A percentile compares a stretch with the other conserved stretches of the same genome.
Conservation (phyloP, 2,329 filamentous ascomycete genomes). For the Aspergillus sp. region DNA sequence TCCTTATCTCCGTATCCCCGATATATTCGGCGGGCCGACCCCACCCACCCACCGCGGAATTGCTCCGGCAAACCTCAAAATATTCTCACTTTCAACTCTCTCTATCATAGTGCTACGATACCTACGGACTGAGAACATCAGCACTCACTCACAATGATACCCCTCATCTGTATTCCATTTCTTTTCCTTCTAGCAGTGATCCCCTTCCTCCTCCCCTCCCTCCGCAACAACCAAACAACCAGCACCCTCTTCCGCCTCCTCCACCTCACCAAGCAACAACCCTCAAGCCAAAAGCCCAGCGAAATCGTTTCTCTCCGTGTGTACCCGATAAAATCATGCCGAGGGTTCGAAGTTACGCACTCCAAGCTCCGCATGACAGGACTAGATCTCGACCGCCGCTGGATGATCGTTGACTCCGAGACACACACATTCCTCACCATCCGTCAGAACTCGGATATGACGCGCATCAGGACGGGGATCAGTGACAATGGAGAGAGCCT, state of each 20-base stretch:
- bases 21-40: neutral
- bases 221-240: conserved; percentile 7
- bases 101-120: neutral
- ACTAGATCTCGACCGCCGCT: conserved; percentile 65
- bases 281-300: conserved; percentile 22
- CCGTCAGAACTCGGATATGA: conserved; percentile 64
- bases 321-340: conserved; percentile 70
- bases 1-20: neutral
- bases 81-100: neutral
- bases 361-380: conserved; percentile 60
- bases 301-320: conserved; percentile 53
- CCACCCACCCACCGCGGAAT: neutral
- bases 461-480: conserved; percentile 62
- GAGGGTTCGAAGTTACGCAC: conserved; percentile 60
- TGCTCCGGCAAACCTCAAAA: neutral
- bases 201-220: conserved; percentile 20
- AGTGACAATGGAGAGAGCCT: conserved; percentile 52
- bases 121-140: neutral
- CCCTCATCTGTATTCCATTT: neutral
- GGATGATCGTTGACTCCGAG: conserved; percentile 66
- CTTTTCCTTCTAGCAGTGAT: neutral
- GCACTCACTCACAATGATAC: neutral
- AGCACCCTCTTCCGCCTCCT: conserved; percentile 18
- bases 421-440: conserved; percentile 65
- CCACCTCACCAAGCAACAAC: conserved; percentile 14